Base-by-base conservation (phyloP, 1,284 basidiomycete genomes). In the Lignosus rhinocerotis region DNA sequence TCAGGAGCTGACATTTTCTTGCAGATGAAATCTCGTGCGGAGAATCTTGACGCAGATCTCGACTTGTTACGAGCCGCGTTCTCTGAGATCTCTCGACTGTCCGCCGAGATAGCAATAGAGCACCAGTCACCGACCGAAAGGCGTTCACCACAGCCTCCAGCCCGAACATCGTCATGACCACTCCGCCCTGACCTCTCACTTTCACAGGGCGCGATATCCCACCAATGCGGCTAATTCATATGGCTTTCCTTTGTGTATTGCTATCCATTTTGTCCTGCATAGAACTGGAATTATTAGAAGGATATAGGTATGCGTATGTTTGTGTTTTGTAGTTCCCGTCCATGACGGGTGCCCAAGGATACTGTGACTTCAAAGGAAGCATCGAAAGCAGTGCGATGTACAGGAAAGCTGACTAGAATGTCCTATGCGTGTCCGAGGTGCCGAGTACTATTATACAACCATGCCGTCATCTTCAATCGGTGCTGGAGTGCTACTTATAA, bases 21-120 rank as follows among this genome's bases (percentile, higher is more conserved):
- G 25, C 48, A 94, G 91, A 93, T 94, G 87, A 94, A 93, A 72
- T 82, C 82, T 2, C 83, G 90, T 9, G 91, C 93, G 1, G 92
- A 94, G 71, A 85, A 85, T 51, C 80, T 94, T 9, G 92, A 94
- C 68, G 79, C 80, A 2, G 90, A 93, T 67, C 80, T 94, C n/a
- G 92, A 94, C 66, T 79, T 87, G 21, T 80, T 94, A 47, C 83
- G 85, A 69, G 82, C 79, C 19, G 90, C 92, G 0, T 93, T 94
- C 69, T 90, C 89, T 14, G 89, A 92, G 65, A 94, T 94, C 47
- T 93, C 92, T 8, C 80, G 92, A 42, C 77, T 94, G 12, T 83
- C 84, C 6, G 79, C 87, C 0, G 87, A 93, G 63, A 82, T 92
- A 14, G 79, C 86, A 2, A 55, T 66, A 12, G 66, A 69, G 39